Evolutionary conservation across 2,329 filamentous ascomycete species (phyloP), one percentile per base, ranked within the genome.

Genomic region (Trichoderma breve): DNA sequence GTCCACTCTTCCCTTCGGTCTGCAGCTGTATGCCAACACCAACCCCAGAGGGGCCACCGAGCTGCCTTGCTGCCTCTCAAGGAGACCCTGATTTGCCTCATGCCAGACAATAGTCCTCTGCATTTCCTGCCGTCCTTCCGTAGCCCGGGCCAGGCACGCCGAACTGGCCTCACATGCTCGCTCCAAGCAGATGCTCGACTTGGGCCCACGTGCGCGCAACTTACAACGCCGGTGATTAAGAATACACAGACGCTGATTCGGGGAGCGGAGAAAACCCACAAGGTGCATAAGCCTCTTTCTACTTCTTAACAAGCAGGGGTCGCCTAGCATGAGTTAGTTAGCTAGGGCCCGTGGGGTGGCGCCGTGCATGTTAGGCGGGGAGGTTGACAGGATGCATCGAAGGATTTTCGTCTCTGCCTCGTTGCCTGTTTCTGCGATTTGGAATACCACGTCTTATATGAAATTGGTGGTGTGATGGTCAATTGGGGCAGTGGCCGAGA

Each of bases 241-340:
- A 72, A 70, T 64, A 11, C 34, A 11, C 6, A 14, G 24, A 61
- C 32, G 71, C 71, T 71, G 71, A 72, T 72, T 72, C 36, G 71
- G 30, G 3, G 64, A 4, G 15, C 51, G 64, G 64, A 58, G 58
- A 60, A 70, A 51, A 34, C 39, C 43, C 12, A 64, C 47, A 24
- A 36, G 32, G 30, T 32, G 67, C 65, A 68, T 32, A 62, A 61
- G 53, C 14, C 30, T 63, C 34, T 43, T 58, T 71, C 26, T 6
- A 9, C 3, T 11, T 30, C 30, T 30, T 30, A 6, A 43, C 24
- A 28, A 47, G 34, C 60, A 63, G 60, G 60, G 60, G 36, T 5
- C 26, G 60, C 60, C 14, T 62, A 21, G 32, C 24, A 34, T 43
- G 39, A 43, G 6, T 28, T 58, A n/a, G 28, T 58, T 61, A 15